Base-by-base conservation (phyloP, 352 stramenopile species). In the Phytophthora quininea region DNA sequence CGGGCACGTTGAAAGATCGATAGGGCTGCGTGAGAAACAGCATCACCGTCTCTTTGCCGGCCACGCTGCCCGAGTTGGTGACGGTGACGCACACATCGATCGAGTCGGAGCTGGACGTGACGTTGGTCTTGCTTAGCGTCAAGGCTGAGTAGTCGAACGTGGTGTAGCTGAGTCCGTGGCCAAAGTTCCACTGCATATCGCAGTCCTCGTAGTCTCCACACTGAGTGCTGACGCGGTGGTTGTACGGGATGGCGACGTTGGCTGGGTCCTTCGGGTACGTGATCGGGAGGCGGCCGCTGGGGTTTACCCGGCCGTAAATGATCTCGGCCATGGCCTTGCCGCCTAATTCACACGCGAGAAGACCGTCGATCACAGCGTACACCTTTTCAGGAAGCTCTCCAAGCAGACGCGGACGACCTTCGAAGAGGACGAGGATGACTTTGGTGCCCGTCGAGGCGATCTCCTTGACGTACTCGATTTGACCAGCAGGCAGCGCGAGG, bases 371-470 rank as follows among this genome's bases (percentile, higher is more conserved):
- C 14, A 54, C 14, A 38, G 48, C 48, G 27, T 54, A 54, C 2
- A 54, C 48, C 2, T 82, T 86, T n/a, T 82, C 80, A 71, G 90
- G 92, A n/a, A 74, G 52, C 29, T 66, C 55, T 32, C 45, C 55
- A 3, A 91, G 56, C 14, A 88, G 50, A 37, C 82, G 56, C 30
- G 82, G 76, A 29, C 82, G 58, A 38, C 80, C 82, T 40, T 81
- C 76, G 64, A 88, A 77, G 29, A 88, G 77, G 40, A 89, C 76
- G 19, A 87, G 45, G 30, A 91, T 75, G 56, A 91, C 77, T 47
- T 86, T 88, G 19, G 62, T 74, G 42, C 68, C 54, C 0, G 72
- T 60, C 46, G 89, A 86, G 65, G 89, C 82, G 3, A 46, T 32
- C 40, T 73, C 65, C 46, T 64, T 63, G 6, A 30, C 51, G 27